These are phyloP conservation scores for Cladosporium cucumerinum DNA, from an alignment of 2,329 filamentous ascomycete genomes.

Conservation along the genomic window DNA sequence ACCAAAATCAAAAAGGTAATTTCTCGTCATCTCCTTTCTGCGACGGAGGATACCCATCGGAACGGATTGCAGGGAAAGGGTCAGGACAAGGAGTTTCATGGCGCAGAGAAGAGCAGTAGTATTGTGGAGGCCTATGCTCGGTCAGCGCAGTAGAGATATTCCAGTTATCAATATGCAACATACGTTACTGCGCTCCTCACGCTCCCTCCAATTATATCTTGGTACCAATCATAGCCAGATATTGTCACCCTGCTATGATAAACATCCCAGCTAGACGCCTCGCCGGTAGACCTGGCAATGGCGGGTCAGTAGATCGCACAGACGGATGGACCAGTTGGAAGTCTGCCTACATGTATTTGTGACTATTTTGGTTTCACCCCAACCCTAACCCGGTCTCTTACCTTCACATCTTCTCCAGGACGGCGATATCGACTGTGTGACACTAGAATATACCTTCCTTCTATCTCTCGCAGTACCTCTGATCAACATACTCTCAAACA, in stretches of 20 bases:
- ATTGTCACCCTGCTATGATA: not conserved
- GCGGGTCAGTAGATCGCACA: not conserved
- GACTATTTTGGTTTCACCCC: not conserved
- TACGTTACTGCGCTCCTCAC: not conserved
- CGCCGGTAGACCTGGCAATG: not conserved
- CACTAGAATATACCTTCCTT: not conserved
- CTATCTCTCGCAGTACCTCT: not conserved
- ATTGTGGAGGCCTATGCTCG: not conserved
- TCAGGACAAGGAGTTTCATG: not conserved
- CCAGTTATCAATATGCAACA: not conserved
- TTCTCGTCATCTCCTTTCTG: slow-evolving; percentile 6
- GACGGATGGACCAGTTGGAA: too few species aligned
- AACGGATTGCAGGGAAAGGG: not conserved
- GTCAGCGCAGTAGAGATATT: not conserved
- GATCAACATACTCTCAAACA: not conserved
- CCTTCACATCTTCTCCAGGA: not conserved
- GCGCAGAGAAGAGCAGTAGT: not conserved
- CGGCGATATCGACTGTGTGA: not conserved
- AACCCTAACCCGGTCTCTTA: not conserved
- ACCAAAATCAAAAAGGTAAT: slow-evolving; percentile 9
- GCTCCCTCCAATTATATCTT: not conserved
- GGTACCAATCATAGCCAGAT: not conserved
- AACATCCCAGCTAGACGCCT: not conserved
- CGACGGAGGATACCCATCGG: not conserved
- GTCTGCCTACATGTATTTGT: too few species aligned